Evolutionary conservation across 1,139 yeast genomes (phyloP).

Genomic region (Magnusiomyces tetraspermus): DNA sequence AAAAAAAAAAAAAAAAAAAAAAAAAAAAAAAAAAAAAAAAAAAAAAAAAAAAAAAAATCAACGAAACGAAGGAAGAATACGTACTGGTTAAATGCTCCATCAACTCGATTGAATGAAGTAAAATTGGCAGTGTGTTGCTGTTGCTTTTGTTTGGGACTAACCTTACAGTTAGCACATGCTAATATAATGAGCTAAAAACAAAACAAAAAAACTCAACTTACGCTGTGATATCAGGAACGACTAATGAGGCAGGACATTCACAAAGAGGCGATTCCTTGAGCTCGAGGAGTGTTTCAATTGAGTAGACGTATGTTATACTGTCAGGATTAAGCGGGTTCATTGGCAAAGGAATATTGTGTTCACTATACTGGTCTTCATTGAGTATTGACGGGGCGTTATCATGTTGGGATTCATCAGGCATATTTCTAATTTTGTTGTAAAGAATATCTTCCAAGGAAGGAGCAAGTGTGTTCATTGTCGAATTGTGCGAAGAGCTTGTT

Average conservation of each 20-base stretch:
- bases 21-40: not conserved
- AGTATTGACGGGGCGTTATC: not conserved
- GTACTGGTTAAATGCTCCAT: slow-evolving; percentile 4
- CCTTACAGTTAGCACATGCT: not conserved
- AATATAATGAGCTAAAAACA: not conserved
- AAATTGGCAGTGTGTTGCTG: not conserved
- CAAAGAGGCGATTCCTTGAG: slow-evolving; percentile 11
- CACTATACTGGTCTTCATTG: not conserved
- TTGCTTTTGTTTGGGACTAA: not conserved
- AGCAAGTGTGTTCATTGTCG: not conserved
- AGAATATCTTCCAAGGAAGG: not conserved
- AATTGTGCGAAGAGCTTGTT: not conserved
- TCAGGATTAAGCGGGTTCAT: slow-evolving; percentile 8
- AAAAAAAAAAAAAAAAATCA: not conserved
- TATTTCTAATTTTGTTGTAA: not conserved
- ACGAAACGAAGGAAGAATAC: not conserved
- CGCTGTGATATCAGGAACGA: slow-evolving; percentile 11
- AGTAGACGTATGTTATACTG: slow-evolving; percentile 4
- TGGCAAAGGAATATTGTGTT: not conserved
- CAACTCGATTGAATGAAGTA: slow-evolving; percentile 1
- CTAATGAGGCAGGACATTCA: slow-evolving; percentile 6
- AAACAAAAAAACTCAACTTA: slow-evolving; percentile 4
- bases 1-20: too few species aligned
- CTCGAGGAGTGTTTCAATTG: slow-evolving; percentile 6
- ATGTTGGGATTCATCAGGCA: not conserved